Base-by-base conservation (phyloP, 306 rosid genomes). In the Alnus glutinosa region DNA sequence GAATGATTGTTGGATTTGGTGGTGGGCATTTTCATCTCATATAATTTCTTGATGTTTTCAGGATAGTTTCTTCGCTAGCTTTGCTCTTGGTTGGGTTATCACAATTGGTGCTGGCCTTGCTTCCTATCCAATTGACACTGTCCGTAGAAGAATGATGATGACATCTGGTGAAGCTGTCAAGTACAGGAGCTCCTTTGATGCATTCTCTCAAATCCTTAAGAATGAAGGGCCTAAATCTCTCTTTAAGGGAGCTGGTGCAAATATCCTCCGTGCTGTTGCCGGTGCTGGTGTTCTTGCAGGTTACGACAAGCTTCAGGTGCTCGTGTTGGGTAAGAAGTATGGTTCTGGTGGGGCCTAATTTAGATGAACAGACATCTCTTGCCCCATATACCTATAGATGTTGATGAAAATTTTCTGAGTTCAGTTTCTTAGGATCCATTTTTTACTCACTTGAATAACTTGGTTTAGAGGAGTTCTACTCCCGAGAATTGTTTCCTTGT, bases 101-200 rank as follows among this genome's bases (percentile, higher is more conserved):
- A 89, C 97, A 59, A 90, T 78, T 19, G 92, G 92, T 71, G 92
- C 97, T 9, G 87, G 89, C 63, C 76, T 90, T 66, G 88, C 95
- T 11, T 87, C 97, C 2, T 92, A 92, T 75, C 97, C 97, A 0
- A 75, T 92, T 3, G 97, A 92, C 85, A 92, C 97, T 0, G 93
- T 92, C 48, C 89, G 97, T 4, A 87, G 97, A 90, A 87, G 97
- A 86, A 92, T 92, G 97, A 92, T 92, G 97, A 92, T 92, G 97
- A 92, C 97, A 8, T 92, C 97, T 1, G 97, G 97, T 61, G 95
- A 92, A 81, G 95, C 97, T 9, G 91, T 92, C n/a, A 92, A 92
- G 85, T 92, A 92, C 86, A 90, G 86, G 88, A 83, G 92, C 82
- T 86, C 97, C 30, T 16, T 90, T 0, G 92, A 90, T 73, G 92